Percentiles rank a stretch among this genome's conserved stretches.
Evolutionary conservation across 352 stramenopile species (phyloP).

Genomic region (Globisporangium camurandrum): DNA sequence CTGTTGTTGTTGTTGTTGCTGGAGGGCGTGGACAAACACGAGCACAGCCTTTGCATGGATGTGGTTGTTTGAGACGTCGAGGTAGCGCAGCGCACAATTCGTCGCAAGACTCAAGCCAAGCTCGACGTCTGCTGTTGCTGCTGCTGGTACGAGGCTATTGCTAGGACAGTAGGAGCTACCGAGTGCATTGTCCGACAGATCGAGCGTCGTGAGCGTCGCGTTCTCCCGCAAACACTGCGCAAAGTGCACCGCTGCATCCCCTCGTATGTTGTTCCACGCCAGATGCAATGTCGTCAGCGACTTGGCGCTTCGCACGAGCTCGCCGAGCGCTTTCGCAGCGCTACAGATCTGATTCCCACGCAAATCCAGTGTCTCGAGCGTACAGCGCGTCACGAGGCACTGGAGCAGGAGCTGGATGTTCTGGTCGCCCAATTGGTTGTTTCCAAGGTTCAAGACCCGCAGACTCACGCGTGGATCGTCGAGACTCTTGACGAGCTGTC

Average conservation of each 20-base stretch:
- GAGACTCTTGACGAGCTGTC: constrained; percentile 48
- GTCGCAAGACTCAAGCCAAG: constrained; percentile 50
- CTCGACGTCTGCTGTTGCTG: constrained; percentile 53
- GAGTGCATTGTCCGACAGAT: constrained; percentile 67
- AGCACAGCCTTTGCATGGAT: constrained; percentile 50
- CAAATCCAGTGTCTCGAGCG: constrained; percentile 51
- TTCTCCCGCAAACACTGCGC: constrained; percentile 71
- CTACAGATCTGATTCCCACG: constrained; percentile 61
- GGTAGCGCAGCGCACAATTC: constrained; percentile 50
- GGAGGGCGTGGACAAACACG: constrained; percentile 52
- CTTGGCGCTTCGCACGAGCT: constrained; percentile 55
- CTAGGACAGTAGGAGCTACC: too few relatives aligned
- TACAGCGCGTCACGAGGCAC: constrained; percentile 62
- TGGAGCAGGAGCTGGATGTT: constrained; percentile 44
- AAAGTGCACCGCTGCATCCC: constrained; percentile 51
- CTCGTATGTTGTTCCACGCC: constrained; percentile 72
- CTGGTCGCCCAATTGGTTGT: constrained; percentile 69
- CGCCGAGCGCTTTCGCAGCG: constrained; percentile 41
- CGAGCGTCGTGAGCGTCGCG: constrained; percentile 44
- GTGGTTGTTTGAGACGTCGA: constrained; percentile 68
- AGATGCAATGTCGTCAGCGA: constrained; percentile 52
- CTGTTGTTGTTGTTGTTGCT: too few relatives aligned
- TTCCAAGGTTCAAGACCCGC: constrained; percentile 54
- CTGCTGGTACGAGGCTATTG: too few relatives aligned
- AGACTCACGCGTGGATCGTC: constrained; percentile 50